phyloP scores from a whole-genome alignment of 768 basidiomycete species.

The Pleurotus tuber-regium region DNA sequence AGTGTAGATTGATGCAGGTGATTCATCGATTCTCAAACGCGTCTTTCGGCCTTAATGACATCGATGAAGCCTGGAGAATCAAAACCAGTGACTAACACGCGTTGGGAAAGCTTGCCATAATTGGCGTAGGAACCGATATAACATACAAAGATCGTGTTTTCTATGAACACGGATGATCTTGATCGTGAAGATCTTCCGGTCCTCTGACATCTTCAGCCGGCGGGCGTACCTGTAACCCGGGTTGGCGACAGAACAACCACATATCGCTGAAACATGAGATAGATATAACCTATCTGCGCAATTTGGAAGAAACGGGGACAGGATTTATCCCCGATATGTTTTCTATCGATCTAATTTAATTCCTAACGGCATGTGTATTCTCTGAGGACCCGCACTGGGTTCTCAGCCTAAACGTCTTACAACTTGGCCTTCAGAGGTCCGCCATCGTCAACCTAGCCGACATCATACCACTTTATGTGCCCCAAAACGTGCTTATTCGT shows the following conservation, averaged over 20 bases:
- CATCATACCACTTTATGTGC: not conserved
- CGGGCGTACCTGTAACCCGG: too few species aligned
- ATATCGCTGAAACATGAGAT: too few species aligned
- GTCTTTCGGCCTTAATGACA: too few species aligned
- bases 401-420: not conserved
- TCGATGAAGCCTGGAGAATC: too few species aligned
- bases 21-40: too few species aligned
- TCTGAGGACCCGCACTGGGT: not conserved
- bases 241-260: too few species aligned
- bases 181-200: not conserved
- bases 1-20: too few species aligned
- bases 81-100: too few species aligned
- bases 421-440: not conserved
- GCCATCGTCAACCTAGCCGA: not conserved
- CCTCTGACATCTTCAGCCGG: not conserved
- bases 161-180: not conserved
- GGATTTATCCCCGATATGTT: not conserved
- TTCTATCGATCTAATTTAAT: not conserved
- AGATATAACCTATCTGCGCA: too few species aligned
- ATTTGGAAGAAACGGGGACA: too few species aligned
- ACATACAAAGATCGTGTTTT: not conserved
- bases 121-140: too few species aligned
- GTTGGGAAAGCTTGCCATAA: too few species aligned
- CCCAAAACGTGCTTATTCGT: slow-evolving; percentile 6
- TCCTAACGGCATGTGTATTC: not conserved